Percentiles rank a stretch among this genome's conserved stretches.
phyloP scores from a whole-genome alignment of 2,329 filamentous ascomycete species.

The Verticillium zaregamsianum region DNA sequence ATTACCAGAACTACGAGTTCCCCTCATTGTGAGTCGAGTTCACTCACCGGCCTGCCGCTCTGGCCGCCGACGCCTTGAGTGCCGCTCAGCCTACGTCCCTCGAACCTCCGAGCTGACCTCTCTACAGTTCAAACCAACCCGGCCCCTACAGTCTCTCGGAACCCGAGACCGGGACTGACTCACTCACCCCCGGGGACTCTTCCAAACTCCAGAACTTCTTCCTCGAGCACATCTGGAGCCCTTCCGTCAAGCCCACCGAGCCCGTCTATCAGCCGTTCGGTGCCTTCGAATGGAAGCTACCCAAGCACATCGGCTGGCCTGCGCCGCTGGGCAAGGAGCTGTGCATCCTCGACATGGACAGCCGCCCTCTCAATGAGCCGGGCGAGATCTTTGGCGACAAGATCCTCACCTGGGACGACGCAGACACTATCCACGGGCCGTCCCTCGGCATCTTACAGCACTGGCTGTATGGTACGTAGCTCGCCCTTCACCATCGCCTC shows the following conservation, averaged over 20 bases:
- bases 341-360: constrained; percentile 42
- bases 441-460: constrained; percentile 39
- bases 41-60: background rate
- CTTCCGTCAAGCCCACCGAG: constrained; percentile 19
- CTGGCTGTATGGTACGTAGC: constrained; percentile 34
- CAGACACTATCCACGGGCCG: constrained; percentile 25
- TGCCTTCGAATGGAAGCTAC: constrained; percentile 26
- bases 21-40: constrained; percentile 13
- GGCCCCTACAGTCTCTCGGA: constrained; percentile 12
- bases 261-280: constrained; percentile 23
- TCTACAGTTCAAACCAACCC: background rate
- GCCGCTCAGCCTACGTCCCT: background rate
- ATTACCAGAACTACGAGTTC: constrained; percentile 22
- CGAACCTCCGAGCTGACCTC: background rate
- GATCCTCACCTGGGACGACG: constrained; percentile 30
- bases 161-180: constrained; percentile 7
- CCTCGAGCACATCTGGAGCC: constrained; percentile 25
- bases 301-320: constrained; percentile 23
- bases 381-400: constrained; percentile 29
- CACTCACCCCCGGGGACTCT: background rate
- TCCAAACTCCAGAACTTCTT: constrained; percentile 25
- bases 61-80: background rate
- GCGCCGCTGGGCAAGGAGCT: constrained; percentile 30
- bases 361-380: constrained; percentile 29
- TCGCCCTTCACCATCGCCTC: background rate